Evolutionary conservation across 805 yeast species (phyloP).

Genomic region (Candida boleticola): DNA sequence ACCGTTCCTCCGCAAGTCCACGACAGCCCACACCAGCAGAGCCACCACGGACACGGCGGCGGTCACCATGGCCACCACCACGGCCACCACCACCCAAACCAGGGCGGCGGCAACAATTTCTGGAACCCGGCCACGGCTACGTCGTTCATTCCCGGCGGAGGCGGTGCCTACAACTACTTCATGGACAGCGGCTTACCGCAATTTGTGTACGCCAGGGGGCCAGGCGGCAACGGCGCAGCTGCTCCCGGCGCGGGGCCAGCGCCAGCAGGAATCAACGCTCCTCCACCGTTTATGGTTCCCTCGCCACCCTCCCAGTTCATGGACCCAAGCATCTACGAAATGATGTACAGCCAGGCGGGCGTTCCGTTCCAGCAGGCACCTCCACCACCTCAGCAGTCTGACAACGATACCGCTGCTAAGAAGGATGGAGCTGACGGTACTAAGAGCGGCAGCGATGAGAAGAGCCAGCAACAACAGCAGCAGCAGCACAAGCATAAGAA

Average conservation of each 20-base stretch:
- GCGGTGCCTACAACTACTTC: constrained; percentile 21
- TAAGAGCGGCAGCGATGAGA: background rate
- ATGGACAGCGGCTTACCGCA: constrained; percentile 19
- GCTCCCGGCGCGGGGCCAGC: background rate
- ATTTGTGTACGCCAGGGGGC: constrained; percentile 1
- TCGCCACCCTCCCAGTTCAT: constrained; percentile 34
- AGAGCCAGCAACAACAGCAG: background rate
- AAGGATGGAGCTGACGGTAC: background rate
- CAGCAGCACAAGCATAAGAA: background rate
- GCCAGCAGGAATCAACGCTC: too few relatives aligned
- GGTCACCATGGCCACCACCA: background rate
- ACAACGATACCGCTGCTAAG: background rate
- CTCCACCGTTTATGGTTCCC: constrained; percentile 40
- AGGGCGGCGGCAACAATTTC: constrained; percentile 28
- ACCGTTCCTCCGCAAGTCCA: constrained; percentile 8
- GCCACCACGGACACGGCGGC: constrained; percentile 2
- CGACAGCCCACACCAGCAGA: constrained; percentile 7
- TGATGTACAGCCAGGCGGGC: background rate
- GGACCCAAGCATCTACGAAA: constrained; percentile 31
- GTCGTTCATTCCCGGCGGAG: constrained; percentile 49
- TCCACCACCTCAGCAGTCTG: constrained; percentile 4
- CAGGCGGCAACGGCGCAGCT: background rate
- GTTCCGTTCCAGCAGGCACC: constrained; percentile 1
- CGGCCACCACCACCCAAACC: constrained; percentile 14
- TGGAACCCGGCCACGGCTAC: constrained; percentile 71